These are phyloP conservation scores for Triticum monococcum DNA, from an alignment of 176 grass and related monocot genomes.

Conservation along the genomic window DNA sequence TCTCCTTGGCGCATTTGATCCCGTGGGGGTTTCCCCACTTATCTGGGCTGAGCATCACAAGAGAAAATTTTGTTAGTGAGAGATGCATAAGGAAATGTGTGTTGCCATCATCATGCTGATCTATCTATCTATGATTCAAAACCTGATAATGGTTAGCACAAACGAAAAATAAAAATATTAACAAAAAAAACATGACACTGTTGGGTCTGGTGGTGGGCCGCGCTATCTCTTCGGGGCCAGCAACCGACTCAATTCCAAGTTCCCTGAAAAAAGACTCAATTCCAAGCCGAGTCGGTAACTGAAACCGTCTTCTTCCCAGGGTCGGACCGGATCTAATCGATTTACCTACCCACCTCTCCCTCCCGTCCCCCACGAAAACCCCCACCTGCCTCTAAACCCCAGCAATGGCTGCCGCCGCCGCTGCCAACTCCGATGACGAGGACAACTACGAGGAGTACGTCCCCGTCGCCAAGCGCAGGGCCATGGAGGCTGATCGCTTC, in stretches of 20 bases:
- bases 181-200: neutral
- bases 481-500: conserved; percentile 44
- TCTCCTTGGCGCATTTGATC: conserved; percentile 73
- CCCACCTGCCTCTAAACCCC: conserved; percentile 8
- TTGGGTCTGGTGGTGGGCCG: neutral
- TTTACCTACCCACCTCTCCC: neutral
- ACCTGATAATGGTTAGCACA: neutral
- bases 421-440: neutral
- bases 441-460: conserved; percentile 61
- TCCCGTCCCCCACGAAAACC: neutral
- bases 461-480: conserved; percentile 56
- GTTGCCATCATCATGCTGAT: neutral
- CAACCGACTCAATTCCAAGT: neutral
- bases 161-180: neutral
- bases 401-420: neutral
- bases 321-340: neutral
- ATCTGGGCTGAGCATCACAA: conserved; percentile 41
- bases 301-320: neutral
- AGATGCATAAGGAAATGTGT: neutral
- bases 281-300: neutral
- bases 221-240: neutral
- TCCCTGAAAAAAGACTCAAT: neutral
- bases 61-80: neutral
- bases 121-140: neutral
- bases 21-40: conserved; percentile 74